Percentiles rank a stretch among this genome's conserved stretches.
phyloP scores from a whole-genome alignment of 2,329 filamentous ascomycete species.

The Penicillium brevicompactum region DNA sequence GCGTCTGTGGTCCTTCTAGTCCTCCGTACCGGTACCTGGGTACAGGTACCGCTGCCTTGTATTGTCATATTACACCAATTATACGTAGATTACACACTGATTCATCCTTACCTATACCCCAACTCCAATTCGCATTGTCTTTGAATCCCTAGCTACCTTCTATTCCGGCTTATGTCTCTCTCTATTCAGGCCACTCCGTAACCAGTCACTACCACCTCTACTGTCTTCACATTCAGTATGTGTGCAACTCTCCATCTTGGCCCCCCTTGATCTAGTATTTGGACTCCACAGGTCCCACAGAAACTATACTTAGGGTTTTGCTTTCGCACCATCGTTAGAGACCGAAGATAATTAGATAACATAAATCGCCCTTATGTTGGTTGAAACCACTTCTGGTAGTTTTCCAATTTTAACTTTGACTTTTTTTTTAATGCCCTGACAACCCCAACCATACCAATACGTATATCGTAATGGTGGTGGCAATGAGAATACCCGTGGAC shows the following conservation, averaged over 20 bases:
- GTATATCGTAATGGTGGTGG: background rate
- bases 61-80: background rate
- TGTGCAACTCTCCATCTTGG: background rate
- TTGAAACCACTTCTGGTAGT: background rate
- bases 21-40: conserved; percentile 16
- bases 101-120: background rate
- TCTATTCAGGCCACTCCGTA: background rate
- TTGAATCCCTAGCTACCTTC: background rate
- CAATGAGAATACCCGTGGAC: background rate
- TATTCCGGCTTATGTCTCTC: too few species aligned
- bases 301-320: background rate
- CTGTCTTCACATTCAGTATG: background rate
- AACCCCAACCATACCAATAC: conserved; percentile 1
- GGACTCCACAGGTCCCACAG: background rate
- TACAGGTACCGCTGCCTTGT: conserved; percentile 9
- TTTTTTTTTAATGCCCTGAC: conserved; percentile 1
- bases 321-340: background rate
- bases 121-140: background rate
- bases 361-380: background rate
- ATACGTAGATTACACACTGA: conserved; percentile 1
- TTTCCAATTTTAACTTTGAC: background rate
- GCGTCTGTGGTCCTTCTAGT: conserved; percentile 18
- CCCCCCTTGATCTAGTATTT: background rate
- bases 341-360: background rate
- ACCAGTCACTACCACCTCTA: background rate